Percentiles rank a stretch among this genome's conserved stretches.
These are phyloP conservation scores for Penicillium oxalicum DNA, from an alignment of 2,329 filamentous ascomycete genomes.

Conservation along the genomic window DNA sequence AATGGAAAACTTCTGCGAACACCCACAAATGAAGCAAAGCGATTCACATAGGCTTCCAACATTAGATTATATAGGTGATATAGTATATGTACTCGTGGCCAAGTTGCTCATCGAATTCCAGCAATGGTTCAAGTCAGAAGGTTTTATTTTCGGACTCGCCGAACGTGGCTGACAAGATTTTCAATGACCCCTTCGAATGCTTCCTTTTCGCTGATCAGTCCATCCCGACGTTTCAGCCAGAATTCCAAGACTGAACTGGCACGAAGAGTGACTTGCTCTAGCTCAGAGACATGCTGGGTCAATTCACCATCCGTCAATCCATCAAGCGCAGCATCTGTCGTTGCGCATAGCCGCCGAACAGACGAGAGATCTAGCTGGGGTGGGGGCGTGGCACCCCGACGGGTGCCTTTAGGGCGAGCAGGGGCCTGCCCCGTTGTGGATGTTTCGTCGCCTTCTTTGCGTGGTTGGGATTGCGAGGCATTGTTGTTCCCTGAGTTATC, in stretches of 20 bases:
- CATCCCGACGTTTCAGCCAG: conserved; percentile 80
- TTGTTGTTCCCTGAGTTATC: conserved; percentile 50
- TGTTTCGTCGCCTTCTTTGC: conserved; percentile 24
- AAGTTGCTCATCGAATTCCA: neutral
- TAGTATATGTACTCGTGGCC: conserved; percentile 17
- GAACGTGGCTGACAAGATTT: conserved; percentile 85
- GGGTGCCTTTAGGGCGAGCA: conserved; percentile 24
- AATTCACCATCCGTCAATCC: conserved; percentile 77
- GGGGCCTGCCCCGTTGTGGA: conserved; percentile 24
- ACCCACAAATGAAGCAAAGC: conserved; percentile 6
- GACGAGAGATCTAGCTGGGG: conserved; percentile 74
- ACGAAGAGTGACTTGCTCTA: conserved; percentile 63
- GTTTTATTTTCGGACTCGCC: conserved; percentile 69
- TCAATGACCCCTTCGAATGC: conserved; percentile 96
- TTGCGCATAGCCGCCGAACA: conserved; percentile 71
- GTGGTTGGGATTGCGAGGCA: conserved; percentile 42
- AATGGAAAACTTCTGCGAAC: neutral
- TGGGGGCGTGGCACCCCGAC: conserved; percentile 53
- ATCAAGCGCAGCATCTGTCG: conserved; percentile 73
- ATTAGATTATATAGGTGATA: conserved; percentile 21
- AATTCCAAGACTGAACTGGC: conserved; percentile 77
- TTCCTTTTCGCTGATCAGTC: conserved; percentile 82
- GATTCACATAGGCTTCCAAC: conserved; percentile 3
- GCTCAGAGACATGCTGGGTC: conserved; percentile 59
- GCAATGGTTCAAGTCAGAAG: neutral